Conservation (phyloP, 2,329 filamentous ascomycete genomes). For the Hypoxylon sp. region DNA sequence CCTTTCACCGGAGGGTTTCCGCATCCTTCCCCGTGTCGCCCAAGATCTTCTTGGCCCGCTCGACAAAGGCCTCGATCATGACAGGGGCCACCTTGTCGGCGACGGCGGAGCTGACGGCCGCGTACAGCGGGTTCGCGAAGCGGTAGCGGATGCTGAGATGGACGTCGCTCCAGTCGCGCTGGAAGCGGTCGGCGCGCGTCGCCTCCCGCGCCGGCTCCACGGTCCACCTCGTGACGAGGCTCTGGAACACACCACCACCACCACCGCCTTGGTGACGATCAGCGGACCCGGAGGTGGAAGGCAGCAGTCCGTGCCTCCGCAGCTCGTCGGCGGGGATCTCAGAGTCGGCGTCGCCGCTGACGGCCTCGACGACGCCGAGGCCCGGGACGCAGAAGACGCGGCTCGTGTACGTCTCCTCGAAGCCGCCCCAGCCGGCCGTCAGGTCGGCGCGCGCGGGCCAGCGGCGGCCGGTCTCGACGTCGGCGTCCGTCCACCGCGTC, state of each 20-base stretch:
- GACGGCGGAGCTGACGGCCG: conserved; percentile 79
- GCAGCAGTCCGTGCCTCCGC: conserved; percentile 37
- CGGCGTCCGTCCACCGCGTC: conserved; percentile 69
- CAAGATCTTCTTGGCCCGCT: conserved; percentile 70
- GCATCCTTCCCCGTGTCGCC: conserved; percentile 36
- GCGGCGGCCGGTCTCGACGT: conserved; percentile 51
- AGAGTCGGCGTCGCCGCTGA: conserved; percentile 67
- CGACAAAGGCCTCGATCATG: conserved; percentile 95
- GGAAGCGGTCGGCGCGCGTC: conserved; percentile 41
- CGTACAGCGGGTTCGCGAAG: conserved; percentile 90
- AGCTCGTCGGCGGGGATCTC: conserved; percentile 49
- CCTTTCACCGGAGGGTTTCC: conserved; percentile 9
- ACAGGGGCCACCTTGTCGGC: conserved; percentile 83
- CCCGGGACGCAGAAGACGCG: conserved; percentile 79
- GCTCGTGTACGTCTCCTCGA: conserved; percentile 85
- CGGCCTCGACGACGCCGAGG: conserved; percentile 74
- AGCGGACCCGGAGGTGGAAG: conserved; percentile 12
- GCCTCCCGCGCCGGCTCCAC: conserved; percentile 58
- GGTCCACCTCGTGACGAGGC: conserved; percentile 74
- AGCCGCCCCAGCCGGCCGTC: conserved; percentile 82
- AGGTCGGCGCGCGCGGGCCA: conserved; percentile 81
- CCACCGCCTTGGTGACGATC: background rate
- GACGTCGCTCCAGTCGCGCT: conserved; percentile 70
- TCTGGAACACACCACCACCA: conserved; percentile 66
- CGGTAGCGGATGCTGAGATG: conserved; percentile 79